Evolutionary conservation across 2,329 filamentous ascomycete genomes (phyloP).

Genomic region (Tolypocladium tundrense): DNA sequence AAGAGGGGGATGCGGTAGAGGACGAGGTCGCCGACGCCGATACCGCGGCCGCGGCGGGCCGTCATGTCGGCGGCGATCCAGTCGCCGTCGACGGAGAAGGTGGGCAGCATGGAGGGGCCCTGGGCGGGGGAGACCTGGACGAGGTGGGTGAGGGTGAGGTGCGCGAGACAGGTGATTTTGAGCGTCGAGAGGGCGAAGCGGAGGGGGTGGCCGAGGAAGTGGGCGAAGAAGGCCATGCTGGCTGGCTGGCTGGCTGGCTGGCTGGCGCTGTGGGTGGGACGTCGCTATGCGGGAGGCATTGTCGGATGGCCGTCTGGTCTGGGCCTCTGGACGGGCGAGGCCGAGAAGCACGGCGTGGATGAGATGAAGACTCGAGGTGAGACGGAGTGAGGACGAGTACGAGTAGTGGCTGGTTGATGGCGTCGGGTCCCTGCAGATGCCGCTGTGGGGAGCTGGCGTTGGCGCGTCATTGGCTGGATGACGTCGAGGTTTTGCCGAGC

Average conservation of each 20-base stretch:
- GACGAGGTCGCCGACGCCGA: conserved; percentile 74
- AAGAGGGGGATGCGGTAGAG: conserved; percentile 66
- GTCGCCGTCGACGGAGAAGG: conserved; percentile 58
- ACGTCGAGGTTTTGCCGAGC: neutral
- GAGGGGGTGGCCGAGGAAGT: conserved; percentile 29
- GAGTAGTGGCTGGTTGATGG: neutral
- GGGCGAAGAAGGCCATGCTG: conserved; percentile 12
- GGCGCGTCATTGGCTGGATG: neutral
- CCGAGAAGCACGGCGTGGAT: neutral
- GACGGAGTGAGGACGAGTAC: neutral
- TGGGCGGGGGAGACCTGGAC: conserved; percentile 48
- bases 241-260: neutral
- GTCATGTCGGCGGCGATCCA: conserved; percentile 57
- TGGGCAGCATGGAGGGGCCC: conserved; percentile 86
- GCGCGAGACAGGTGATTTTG: conserved; percentile 29
- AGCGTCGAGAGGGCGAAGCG: conserved; percentile 23
- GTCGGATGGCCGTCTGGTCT: neutral
- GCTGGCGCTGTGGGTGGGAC: neutral
- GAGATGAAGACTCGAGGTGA: conserved; percentile 15
- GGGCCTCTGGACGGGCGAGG: neutral
- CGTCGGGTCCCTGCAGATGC: neutral
- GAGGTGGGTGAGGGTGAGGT: conserved; percentile 46
- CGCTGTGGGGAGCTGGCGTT: neutral
- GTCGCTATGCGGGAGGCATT: neutral
- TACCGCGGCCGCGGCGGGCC: conserved; percentile 55